Base-by-base conservation (phyloP, 257 asterid genomes). In the Solanum tarijense region DNA sequence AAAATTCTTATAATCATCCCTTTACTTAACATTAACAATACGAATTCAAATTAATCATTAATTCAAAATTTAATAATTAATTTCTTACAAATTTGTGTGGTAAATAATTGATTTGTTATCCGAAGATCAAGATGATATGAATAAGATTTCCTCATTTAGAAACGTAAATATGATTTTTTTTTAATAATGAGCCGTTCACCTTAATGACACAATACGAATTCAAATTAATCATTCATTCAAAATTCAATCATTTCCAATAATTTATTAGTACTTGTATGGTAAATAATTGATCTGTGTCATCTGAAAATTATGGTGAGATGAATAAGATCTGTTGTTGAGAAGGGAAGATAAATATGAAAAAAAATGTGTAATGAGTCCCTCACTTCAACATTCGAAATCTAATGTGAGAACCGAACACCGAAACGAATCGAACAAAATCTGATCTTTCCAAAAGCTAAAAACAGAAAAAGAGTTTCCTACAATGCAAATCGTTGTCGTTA, bases 401-500 rank as follows among this genome's bases (percentile, higher is more conserved):
- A 71, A 32, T 18, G 0, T 2, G n/a, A 71, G 6, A 6, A 71
- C 0, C n/a, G 13, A 8, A 8, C 7, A 4, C 2, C 7, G 0
- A 14, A 14, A 5, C 5, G 41, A 7, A 71, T 20, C 7, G 4
- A 32, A 18, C 7, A 71, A 73, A 73, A 34, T 9, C 20, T 34
- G 48, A 35, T 73, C 7, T 73, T 34, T 78, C 84, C 65, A 78
- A 78, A 78, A 81, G 86, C 43, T 46, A 48, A 29, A 48, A 82
- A 46, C 68, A 48, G 68, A 46, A 46, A 79, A 18, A 36, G 16
- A 29, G 41, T 41, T 25, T 41, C 62, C 65, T 25, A 27, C 85
- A 14, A 79, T 79, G 65, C 65, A 79, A 43, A 20, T 43, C 66
- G 27, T 27, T 79, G 85, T 43, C 85, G 66, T 79, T 79, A 41